Conservation (phyloP, 805 yeast genomes). For the Yueomyces sinensis region DNA sequence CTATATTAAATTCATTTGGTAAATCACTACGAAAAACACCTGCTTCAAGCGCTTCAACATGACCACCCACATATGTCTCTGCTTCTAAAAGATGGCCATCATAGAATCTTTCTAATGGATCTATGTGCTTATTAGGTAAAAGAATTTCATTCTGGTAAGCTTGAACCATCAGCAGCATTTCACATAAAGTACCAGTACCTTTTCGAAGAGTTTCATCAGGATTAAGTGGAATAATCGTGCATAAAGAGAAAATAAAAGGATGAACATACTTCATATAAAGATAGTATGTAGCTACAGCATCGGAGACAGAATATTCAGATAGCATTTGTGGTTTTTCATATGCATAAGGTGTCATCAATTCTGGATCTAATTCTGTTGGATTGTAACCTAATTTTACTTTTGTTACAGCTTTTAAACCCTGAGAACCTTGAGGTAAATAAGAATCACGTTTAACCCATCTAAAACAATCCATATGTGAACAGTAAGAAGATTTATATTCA, state of each 20-base stretch:
- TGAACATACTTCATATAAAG: conserved; percentile 93
- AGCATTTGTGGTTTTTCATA: conserved; percentile 81
- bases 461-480: conserved; percentile 95
- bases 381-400: conserved; percentile 91
- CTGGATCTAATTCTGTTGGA: conserved; percentile 95
- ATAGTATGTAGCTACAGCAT: conserved; percentile 97
- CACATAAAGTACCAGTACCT: conserved; percentile 98
- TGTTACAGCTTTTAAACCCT: conserved; percentile 95
- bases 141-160: conserved; percentile 70
- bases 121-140: conserved; percentile 86
- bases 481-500: conserved; percentile 83
- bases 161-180: conserved; percentile 92
- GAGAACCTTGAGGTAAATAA: conserved; percentile 95
- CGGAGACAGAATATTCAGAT: conserved; percentile 96
- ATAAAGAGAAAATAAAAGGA: conserved; percentile 89
- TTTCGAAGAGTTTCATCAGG: conserved; percentile 94
- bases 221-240: conserved; percentile 88
- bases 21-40: conserved; percentile 94
- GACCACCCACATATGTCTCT: conserved; percentile 98
- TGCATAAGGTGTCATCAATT: conserved; percentile 96
- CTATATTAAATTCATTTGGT: conserved; percentile 59
- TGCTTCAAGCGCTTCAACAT: conserved; percentile 93
- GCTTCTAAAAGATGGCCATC: conserved; percentile 89
- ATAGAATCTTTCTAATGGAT: conserved; percentile 88
- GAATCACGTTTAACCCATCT: conserved; percentile 98